Evolutionary conservation across 208 protist genomes (phyloP), one percentile per base, ranked within the genome.

Genomic region (Trypanosoma scelopori): DNA sequence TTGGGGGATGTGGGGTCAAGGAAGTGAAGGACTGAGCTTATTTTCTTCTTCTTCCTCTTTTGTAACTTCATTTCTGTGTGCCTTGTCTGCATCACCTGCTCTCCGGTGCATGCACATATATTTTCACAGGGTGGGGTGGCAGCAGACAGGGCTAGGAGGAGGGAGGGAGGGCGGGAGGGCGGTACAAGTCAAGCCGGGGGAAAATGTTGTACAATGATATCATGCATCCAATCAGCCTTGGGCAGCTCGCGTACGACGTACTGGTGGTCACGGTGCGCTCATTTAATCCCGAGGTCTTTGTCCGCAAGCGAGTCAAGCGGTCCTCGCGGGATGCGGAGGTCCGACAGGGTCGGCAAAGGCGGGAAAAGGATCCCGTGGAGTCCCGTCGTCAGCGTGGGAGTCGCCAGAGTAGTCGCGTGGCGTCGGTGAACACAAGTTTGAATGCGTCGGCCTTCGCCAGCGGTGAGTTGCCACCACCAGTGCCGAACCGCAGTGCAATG

Each of bases 181-280:
- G n/a, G n/a, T n/a, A n/a, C n/a, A n/a, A n/a, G n/a, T n/a, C n/a
- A n/a, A n/a, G n/a, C n/a, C n/a, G n/a, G n/a, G n/a, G n/a, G n/a
- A n/a, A n/a, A n/a, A n/a, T 73, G 67, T 30, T 66, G 12, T 73
- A 73, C 45, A 52, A 69, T 23, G 72, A 81, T 48, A 27, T 79
- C 9, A 68, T 86, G 45, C 81, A 93, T 49, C 87, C 87, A 30
- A 56, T 86, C 50, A 84, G 85, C 62, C 35, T 93, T 15, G 53
- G 70, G 0, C 46, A 43, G 48, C 68, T 81, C 16, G 47, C 70
- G 23, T 72, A 67, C 41, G 69, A 72, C 27, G 63, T 91, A 12
- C 27, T 85, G 9, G 55, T 35, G 1, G 78, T 85, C 48, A 71
- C 78, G 1, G 62, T 89, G 16, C 64, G 69, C 13, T 79, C 80